A percentile compares a stretch with the other conserved stretches of the same genome.
phyloP scores from a whole-genome alignment of 2,329 filamentous ascomycete genomes.

The Xylaria sp. region DNA sequence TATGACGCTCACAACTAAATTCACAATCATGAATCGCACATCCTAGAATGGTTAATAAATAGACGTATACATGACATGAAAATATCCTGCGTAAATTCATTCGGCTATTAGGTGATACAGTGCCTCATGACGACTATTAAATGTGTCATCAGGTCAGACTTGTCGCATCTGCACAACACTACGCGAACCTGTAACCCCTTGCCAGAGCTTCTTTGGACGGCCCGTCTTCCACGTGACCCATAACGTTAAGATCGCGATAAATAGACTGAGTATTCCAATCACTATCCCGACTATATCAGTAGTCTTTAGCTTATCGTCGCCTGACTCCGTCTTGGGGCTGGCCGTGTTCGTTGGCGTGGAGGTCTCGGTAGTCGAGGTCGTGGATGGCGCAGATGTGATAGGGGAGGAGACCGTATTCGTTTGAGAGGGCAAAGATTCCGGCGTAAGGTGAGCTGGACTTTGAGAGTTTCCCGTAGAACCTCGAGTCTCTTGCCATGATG shows the following conservation, averaged over 20 bases:
- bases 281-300: conserved; percentile 9
- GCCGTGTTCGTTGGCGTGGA: not conserved
- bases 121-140: too few species aligned
- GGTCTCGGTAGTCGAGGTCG: not conserved
- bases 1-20: not conserved
- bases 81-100: not conserved
- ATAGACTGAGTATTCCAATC: not conserved
- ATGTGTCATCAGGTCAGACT: not conserved
- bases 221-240: conserved; percentile 13
- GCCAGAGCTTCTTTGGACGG: conserved; percentile 4
- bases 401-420: not conserved
- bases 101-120: too few species aligned
- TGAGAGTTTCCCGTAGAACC: not conserved
- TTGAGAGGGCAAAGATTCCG: not conserved
- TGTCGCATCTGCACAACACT: not conserved
- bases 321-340: not conserved
- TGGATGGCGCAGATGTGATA: not conserved
- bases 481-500: not conserved
- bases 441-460: not conserved
- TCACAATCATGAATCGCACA: not conserved
- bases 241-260: conserved; percentile 6
- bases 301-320: not conserved
- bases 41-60: not conserved
- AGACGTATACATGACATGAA: not conserved
- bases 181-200: not conserved